phyloP scores from a whole-genome alignment of 495 filamentous ascomycete species.

The Penicillium goetzii region DNA sequence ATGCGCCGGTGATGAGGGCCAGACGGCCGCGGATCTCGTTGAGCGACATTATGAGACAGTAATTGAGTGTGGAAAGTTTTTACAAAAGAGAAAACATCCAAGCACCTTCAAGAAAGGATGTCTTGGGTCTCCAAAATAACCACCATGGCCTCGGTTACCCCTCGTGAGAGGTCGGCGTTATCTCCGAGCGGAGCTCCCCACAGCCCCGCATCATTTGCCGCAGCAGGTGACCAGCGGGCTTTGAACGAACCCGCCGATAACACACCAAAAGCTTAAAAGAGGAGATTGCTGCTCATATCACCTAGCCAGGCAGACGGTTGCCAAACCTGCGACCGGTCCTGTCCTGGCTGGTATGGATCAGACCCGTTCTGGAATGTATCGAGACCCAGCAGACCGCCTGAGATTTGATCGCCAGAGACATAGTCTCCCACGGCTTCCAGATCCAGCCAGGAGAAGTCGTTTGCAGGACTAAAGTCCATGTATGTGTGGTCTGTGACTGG shows the following conservation, averaged over 20 bases:
- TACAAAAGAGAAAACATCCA: neutral
- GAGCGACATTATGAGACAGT: constrained; percentile 33
- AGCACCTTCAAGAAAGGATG: constrained; percentile 2
- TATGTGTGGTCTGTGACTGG: constrained; percentile 41
- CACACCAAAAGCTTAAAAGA: constrained; percentile 36
- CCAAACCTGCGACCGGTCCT: constrained; percentile 46
- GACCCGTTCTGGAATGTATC: constrained; percentile 43
- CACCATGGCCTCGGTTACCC: constrained; percentile 28
- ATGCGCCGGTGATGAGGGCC: constrained; percentile 67
- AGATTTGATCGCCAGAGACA: constrained; percentile 51
- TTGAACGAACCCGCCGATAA: constrained; percentile 6
- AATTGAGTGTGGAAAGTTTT: neutral
- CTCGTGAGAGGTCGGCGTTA: constrained; percentile 25
- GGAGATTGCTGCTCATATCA: constrained; percentile 48
- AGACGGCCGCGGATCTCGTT: constrained; percentile 62
- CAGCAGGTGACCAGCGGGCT: neutral
- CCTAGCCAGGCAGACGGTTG: constrained; percentile 46
- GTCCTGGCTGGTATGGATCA: constrained; percentile 36
- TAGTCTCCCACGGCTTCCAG: constrained; percentile 60
- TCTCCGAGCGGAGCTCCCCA: constrained; percentile 29
- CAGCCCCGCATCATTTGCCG: constrained; percentile 35
- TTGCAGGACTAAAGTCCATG: constrained; percentile 52
- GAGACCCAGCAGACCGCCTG: constrained; percentile 42
- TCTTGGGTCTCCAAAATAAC: constrained; percentile 11
- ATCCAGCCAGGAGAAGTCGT: constrained; percentile 63